Evolutionary conservation across 768 basidiomycete genomes (phyloP).

Genomic region (Suillus decipiens): DNA sequence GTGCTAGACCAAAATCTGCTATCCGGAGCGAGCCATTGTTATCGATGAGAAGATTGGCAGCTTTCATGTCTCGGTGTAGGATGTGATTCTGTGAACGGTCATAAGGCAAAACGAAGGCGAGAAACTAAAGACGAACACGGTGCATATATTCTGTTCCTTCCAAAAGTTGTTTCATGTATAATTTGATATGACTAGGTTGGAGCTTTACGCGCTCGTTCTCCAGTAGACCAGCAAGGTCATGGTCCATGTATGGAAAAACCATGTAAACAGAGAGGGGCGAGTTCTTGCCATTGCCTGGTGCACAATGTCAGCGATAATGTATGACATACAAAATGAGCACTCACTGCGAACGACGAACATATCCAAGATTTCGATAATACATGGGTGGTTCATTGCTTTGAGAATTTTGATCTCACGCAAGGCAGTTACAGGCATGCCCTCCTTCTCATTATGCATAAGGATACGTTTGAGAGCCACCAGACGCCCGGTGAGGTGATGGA

Average conservation of each 20-base stretch:
- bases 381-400: constrained; percentile 83
- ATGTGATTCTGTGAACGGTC: constrained; percentile 76
- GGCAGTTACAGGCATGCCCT: constrained; percentile 97
- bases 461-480: constrained; percentile 92
- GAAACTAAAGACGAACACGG: constrained; percentile 54
- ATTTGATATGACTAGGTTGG: constrained; percentile 84
- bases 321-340: constrained; percentile 26
- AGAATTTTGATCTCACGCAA: constrained; percentile 96
- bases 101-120: constrained; percentile 11
- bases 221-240: constrained; percentile 92
- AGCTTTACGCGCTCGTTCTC: constrained; percentile 90
- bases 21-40: constrained; percentile 83
- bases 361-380: constrained; percentile 85
- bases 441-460: constrained; percentile 94
- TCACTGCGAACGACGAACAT: constrained; percentile 87
- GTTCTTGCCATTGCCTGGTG: constrained; percentile 62
- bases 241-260: constrained; percentile 99
- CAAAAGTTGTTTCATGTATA: constrained; percentile 95
- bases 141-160: constrained; percentile 98
- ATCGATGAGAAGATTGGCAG: constrained; percentile 93
- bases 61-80: constrained; percentile 98
- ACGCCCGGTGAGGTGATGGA: constrained; percentile 58
- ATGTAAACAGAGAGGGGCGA: constrained; percentile 85
- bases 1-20: constrained; percentile 96
- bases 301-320: not conserved